Evolutionary conservation across 2,329 filamentous ascomycete genomes (phyloP).

Genomic region (Colletotrichum salicis): DNA sequence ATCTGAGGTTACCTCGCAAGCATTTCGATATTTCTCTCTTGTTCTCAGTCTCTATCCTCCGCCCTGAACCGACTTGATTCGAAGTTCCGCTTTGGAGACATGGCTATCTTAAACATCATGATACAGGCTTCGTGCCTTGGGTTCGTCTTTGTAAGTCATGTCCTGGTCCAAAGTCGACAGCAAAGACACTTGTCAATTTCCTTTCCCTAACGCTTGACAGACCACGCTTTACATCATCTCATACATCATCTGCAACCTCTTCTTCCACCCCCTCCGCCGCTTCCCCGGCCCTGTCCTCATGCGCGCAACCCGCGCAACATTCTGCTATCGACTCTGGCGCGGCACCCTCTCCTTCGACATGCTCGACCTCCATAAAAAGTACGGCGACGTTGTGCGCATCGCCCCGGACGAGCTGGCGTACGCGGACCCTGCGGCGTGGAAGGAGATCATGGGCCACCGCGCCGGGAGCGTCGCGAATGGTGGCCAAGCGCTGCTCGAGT

Average conservation of each 20-base stretch:
- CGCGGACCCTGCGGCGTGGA: slow-evolving; percentile 47
- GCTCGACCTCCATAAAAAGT: slow-evolving; percentile 44
- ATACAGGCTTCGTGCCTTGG: slow-evolving; percentile 14
- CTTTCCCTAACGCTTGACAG: not conserved
- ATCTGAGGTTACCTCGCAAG: not conserved
- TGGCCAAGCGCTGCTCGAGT: not conserved
- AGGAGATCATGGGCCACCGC: slow-evolving; percentile 52
- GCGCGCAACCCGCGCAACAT: slow-evolving; percentile 13
- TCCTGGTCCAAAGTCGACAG: not conserved
- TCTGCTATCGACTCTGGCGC: not conserved
- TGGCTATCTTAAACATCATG: not conserved
- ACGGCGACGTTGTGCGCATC: slow-evolving; percentile 58
- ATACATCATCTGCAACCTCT: slow-evolving; percentile 44
- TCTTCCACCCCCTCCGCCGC: slow-evolving; percentile 46
- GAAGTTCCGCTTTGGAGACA: not conserved
- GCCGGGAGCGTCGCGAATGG: not conserved
- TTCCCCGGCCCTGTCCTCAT: slow-evolving; percentile 44
- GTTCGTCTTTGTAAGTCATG: not conserved
- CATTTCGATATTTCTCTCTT: not conserved
- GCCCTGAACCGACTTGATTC: not conserved
- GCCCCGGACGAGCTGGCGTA: slow-evolving; percentile 59
- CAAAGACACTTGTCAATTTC: fast-evolving
- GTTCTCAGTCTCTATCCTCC: not conserved
- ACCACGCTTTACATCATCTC: slow-evolving; percentile 4
- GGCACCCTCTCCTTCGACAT: slow-evolving; percentile 22